A percentile compares a stretch with the other conserved stretches of the same genome.
These are phyloP conservation scores for Cunninghamia lanceolata DNA, from an alignment of 75 land plant genomes.

Conservation along the genomic window DNA sequence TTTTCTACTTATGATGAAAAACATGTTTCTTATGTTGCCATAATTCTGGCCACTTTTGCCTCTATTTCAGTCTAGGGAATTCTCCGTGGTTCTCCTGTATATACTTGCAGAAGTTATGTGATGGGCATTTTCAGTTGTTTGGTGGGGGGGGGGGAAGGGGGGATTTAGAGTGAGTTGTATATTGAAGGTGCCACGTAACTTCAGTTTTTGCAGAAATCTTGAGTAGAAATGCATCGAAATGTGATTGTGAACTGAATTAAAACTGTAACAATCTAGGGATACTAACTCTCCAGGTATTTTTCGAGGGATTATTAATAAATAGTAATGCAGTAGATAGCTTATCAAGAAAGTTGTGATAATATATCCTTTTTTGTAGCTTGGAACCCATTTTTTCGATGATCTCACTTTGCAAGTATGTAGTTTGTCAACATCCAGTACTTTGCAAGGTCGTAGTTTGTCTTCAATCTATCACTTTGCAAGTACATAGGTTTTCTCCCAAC, in stretches of 20 bases:
- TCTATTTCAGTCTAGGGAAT: not conserved
- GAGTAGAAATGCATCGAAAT: not conserved
- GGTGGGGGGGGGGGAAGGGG: too few species aligned
- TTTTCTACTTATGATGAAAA: not conserved
- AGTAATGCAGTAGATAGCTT: not conserved
- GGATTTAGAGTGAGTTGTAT: too few species aligned
- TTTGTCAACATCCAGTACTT: not conserved
- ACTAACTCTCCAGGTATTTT: not conserved
- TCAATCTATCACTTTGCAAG: not conserved
- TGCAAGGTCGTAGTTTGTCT: not conserved
- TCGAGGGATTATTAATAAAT: not conserved
- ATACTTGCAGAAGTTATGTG: not conserved
- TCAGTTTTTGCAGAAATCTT: not conserved
- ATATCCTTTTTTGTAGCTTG: not conserved
- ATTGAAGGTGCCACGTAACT: not conserved
- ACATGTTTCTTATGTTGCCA: not conserved
- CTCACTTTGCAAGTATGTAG: not conserved
- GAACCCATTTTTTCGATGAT: not conserved
- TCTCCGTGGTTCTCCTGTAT: not conserved
- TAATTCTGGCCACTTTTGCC: not conserved
- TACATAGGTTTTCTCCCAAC: not conserved
- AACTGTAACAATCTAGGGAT: not conserved
- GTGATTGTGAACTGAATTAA: not conserved
- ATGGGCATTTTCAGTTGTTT: not conserved
- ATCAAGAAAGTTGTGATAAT: not conserved